A percentile compares a stretch with the other conserved stretches of the same genome.
phyloP scores from a whole-genome alignment of 345 rosid species.

The Acer negundo region DNA sequence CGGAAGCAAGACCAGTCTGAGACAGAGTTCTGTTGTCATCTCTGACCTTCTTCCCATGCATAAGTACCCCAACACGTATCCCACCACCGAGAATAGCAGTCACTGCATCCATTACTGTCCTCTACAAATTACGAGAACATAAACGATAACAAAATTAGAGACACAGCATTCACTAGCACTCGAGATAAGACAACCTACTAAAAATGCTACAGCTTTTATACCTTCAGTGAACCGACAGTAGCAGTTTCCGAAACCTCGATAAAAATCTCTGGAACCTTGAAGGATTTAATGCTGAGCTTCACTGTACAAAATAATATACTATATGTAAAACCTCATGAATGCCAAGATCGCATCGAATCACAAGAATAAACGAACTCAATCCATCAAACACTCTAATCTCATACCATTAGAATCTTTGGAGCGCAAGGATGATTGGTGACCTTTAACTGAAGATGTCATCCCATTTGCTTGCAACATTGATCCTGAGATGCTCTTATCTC shows the following conservation, averaged over 20 bases:
- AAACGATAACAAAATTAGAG: conserved; percentile 15
- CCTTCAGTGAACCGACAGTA: conserved; percentile 90
- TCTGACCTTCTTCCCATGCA: conserved; percentile 87
- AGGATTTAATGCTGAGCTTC: conserved; percentile 85
- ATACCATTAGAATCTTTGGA: conserved; percentile 77
- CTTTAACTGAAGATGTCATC: conserved; percentile 39
- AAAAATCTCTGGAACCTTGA: conserved; percentile 84
- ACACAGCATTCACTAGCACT: neutral
- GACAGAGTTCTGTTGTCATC: conserved; percentile 77
- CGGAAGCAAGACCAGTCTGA: conserved; percentile 73
- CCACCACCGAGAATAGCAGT: conserved; percentile 76
- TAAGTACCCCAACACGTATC: conserved; percentile 72
- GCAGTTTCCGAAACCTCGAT: conserved; percentile 86
- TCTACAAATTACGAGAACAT: conserved; percentile 38
- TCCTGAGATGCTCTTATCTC: conserved; percentile 34
- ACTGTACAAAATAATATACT: conserved; percentile 55
- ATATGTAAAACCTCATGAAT: conserved; percentile 27
- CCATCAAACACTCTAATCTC: conserved; percentile 19
- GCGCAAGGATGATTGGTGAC: conserved; percentile 45
- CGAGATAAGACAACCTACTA: neutral
- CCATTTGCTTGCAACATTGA: conserved; percentile 36
- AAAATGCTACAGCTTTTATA: conserved; percentile 24
- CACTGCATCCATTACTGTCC: conserved; percentile 80
- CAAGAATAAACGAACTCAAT: conserved; percentile 15
- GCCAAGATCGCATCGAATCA: conserved; percentile 14